Conservation (phyloP, 75 land plant species). For the Sequoiadendron giganteum region DNA sequence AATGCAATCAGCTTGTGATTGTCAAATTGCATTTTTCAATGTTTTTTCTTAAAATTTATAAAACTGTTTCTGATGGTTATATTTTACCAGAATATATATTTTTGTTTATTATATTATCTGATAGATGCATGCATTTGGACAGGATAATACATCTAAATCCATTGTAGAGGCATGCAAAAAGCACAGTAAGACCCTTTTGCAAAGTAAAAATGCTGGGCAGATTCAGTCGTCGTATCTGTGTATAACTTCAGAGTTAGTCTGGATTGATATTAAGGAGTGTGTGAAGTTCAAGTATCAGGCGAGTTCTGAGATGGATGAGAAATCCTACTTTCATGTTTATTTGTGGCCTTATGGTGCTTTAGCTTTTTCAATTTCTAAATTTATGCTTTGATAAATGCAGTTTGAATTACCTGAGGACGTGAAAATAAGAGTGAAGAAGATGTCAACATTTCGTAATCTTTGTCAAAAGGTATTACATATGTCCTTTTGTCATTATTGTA, state of each 20-base stretch:
- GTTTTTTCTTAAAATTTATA: neutral
- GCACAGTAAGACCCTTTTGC: neutral
- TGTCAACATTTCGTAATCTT: slow-evolving; percentile 81
- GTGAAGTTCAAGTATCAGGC: slow-evolving; percentile 96
- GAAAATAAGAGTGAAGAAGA: slow-evolving; percentile 50
- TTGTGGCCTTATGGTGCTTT: neutral
- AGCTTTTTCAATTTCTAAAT: neutral
- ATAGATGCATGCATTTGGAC: neutral
- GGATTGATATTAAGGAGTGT: slow-evolving; percentile 77
- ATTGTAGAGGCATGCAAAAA: neutral
- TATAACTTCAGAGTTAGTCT: slow-evolving; percentile 71
- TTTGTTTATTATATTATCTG: neutral
- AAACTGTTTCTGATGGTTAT: neutral
- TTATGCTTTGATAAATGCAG: slow-evolving; percentile 30
- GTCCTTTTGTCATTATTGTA: neutral
- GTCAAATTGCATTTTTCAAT: neutral
- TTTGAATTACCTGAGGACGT: slow-evolving; percentile 85
- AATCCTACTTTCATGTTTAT: neutral
- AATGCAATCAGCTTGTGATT: neutral
- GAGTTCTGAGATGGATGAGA: neutral
- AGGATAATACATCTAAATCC: slow-evolving; percentile 1
- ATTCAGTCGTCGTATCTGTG: slow-evolving; percentile 45
- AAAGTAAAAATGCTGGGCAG: slow-evolving; percentile 20
- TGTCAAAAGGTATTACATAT: slow-evolving; percentile 74
- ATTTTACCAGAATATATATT: neutral